A percentile compares a stretch with the other conserved stretches of the same genome.
Conservation (phyloP, 345 rosid genomes). For the Ceriops decandra region DNA sequence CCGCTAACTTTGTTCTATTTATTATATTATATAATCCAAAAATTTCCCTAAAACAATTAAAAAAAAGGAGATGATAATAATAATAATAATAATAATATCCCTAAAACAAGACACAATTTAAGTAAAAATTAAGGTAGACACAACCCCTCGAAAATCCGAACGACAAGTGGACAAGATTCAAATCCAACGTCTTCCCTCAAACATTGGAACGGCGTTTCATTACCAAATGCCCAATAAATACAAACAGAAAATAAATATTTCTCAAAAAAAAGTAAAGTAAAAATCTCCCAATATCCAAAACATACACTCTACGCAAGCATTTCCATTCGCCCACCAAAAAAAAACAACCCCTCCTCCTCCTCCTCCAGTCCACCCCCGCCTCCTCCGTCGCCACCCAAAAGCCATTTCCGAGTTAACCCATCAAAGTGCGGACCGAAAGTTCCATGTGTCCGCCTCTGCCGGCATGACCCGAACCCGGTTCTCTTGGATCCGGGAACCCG, state of each 20-base stretch:
- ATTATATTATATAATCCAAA: neutral
- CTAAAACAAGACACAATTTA: neutral
- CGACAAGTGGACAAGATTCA: constrained; percentile 15
- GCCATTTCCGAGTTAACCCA: constrained; percentile 22
- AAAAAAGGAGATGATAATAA: neutral
- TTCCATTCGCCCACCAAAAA: too few relatives aligned
- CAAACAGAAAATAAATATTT: neutral
- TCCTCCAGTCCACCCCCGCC: neutral
- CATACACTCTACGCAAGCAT: neutral
- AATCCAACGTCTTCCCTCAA: constrained; percentile 23
- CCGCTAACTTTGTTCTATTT: neutral
- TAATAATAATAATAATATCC: neutral
- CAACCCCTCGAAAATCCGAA: constrained; percentile 30
- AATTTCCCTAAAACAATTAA: too few relatives aligned
- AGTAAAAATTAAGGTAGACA: too few relatives aligned
- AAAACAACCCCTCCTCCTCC: too few relatives aligned
- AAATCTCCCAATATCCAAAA: neutral
- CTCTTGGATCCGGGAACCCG: constrained; percentile 33
- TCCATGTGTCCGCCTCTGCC: constrained; percentile 24
- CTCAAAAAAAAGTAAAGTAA: neutral
- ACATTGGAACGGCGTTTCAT: constrained; percentile 30
- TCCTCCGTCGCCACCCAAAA: neutral
- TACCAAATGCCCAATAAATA: neutral
- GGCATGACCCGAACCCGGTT: constrained; percentile 61
- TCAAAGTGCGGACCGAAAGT: neutral